Conservation (phyloP, 768 basidiomycete genomes). For the Tricholoma sp. region DNA sequence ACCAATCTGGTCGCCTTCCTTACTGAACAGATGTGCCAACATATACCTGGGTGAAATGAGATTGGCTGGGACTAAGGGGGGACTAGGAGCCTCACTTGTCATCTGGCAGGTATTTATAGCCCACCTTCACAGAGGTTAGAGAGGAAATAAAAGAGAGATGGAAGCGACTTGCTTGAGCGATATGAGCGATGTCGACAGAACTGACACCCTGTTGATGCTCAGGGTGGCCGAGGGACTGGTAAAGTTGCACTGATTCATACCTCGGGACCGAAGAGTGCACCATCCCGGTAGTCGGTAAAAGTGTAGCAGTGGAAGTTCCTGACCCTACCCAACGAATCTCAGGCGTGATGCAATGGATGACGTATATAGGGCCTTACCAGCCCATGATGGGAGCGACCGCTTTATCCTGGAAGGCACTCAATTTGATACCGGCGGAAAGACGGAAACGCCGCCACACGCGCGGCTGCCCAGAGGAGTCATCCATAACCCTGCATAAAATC, state of each 20-base stretch:
- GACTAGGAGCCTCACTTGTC: conserved; percentile 23
- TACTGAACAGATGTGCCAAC: not conserved
- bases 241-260: conserved; percentile 17
- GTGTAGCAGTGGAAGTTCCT: conserved; percentile 27
- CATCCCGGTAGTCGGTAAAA: conserved; percentile 28
- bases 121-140: conserved; percentile 12
- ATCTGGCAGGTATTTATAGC: conserved; percentile 24
- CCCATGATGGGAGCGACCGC: conserved; percentile 25
- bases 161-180: not conserved
- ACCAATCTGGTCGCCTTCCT: not conserved
- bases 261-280: conserved; percentile 26
- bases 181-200: not conserved
- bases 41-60: not conserved
- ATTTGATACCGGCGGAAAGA: conserved; percentile 27
- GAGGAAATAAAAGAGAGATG: not conserved
- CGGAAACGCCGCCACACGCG: conserved; percentile 26
- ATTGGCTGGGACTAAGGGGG: conserved; percentile 21
- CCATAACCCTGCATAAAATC: not conserved
- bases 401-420: conserved; percentile 30
- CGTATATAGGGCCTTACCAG: not conserved
- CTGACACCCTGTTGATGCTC: not conserved
- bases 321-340: conserved; percentile 11
- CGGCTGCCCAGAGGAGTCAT: conserved; percentile 13
- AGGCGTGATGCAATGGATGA: not conserved
- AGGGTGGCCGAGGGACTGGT: not conserved